These are phyloP conservation scores for Terfezia boudieri DNA, from an alignment of 495 filamentous ascomycete genomes.

Conservation along the genomic window DNA sequence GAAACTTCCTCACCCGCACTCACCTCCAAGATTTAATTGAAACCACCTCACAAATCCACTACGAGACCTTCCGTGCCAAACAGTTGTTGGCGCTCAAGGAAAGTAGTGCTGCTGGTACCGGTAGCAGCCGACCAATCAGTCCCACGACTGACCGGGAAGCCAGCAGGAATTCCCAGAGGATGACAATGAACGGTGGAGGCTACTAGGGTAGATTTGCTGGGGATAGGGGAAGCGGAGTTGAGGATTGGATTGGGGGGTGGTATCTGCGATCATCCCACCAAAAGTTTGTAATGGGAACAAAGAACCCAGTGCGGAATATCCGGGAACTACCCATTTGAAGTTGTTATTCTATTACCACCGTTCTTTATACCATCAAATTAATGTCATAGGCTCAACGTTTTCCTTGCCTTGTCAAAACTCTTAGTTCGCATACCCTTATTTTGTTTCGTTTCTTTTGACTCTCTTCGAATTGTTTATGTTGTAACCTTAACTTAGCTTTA, in stretches of 20 bases:
- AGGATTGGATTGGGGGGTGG: neutral
- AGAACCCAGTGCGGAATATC: neutral
- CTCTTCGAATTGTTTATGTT: neutral
- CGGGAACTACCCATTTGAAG: neutral
- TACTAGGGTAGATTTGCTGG: neutral
- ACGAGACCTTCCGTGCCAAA: conserved; percentile 99
- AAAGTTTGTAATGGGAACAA: neutral
- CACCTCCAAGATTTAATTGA: conserved; percentile 98
- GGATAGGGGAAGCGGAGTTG: neutral
- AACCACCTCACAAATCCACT: conserved; percentile 99
- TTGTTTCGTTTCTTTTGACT: neutral
- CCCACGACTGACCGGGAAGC: conserved; percentile 84
- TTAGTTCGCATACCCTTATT: neutral
- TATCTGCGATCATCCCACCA: too few relatives aligned
- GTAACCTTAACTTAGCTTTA: neutral
- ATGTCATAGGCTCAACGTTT: neutral
- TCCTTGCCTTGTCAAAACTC: neutral
- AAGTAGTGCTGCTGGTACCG: conserved; percentile 61
- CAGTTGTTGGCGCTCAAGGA: conserved; percentile 95
- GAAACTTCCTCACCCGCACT: conserved; percentile 95
- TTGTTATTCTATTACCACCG: neutral
- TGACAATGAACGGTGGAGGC: conserved; percentile 71
- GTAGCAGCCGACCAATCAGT: conserved; percentile 76
- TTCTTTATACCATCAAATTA: neutral
- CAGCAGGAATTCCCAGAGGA: conserved; percentile 85